A percentile compares a stretch with the other conserved stretches of the same genome.
Evolutionary conservation across 257 asterid species (phyloP).

Genomic region (Jaltomata sinuosa): DNA sequence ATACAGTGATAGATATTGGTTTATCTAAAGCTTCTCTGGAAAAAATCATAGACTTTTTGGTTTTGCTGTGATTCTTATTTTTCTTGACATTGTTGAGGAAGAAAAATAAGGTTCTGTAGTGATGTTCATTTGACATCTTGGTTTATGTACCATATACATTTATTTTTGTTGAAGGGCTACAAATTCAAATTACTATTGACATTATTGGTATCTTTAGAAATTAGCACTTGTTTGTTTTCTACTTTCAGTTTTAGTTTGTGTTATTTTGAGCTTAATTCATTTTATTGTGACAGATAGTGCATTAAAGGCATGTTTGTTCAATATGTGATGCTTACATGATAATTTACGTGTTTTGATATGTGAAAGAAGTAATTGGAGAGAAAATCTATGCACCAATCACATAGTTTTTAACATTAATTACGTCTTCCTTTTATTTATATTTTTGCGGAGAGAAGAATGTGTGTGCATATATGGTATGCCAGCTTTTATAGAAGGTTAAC

Average conservation of each 20-base stretch:
- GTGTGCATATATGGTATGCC: neutral
- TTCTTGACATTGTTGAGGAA: constrained; percentile 25
- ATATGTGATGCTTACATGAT: neutral
- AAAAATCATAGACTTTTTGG: constrained; percentile 22
- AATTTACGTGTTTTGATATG: neutral
- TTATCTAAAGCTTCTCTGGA: constrained; percentile 25
- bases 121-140: constrained; percentile 18
- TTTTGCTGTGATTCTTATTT: constrained; percentile 25
- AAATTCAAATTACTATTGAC: constrained; percentile 9
- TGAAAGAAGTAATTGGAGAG: neutral
- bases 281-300: neutral
- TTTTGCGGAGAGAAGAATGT: neutral
- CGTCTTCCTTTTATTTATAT: no score
- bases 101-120: constrained; percentile 25
- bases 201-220: neutral
- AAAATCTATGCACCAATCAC: neutral
- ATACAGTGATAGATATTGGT: constrained; percentile 24
- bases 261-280: neutral
- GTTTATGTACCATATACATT: constrained; percentile 29
- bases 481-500: neutral
- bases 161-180: constrained; percentile 22
- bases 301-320: neutral
- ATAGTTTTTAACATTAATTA: neutral
- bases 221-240: neutral
- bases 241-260: neutral